These are phyloP conservation scores for Marasmius tenuissimus DNA, from an alignment of 1,284 basidiomycete species.

Conservation along the genomic window DNA sequence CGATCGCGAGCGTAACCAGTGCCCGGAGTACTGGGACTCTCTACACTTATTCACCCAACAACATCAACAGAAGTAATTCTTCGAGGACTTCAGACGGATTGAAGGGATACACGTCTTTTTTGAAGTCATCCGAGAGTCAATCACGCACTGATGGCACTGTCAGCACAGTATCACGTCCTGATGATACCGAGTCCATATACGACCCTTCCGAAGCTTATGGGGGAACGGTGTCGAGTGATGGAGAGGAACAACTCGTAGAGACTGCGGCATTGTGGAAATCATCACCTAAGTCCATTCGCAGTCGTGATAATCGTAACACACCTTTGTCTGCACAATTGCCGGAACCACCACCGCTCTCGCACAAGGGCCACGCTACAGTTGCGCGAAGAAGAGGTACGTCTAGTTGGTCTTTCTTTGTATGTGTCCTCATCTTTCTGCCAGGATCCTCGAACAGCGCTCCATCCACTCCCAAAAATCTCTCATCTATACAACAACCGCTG, in stretches of 20 bases:
- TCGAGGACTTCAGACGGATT: neutral
- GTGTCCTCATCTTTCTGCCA: neutral
- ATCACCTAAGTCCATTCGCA: neutral
- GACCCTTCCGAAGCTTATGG: neutral
- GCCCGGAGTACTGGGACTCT: neutral
- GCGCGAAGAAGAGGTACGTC: neutral
- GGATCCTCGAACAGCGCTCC: neutral
- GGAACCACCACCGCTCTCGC: neutral
- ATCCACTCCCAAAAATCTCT: neutral
- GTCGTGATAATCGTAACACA: neutral
- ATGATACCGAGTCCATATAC: neutral
- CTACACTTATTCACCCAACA: neutral
- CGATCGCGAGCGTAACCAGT: slow-evolving; percentile 4
- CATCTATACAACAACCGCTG: neutral
- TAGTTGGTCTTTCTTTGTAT: neutral
- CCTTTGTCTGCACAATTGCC: slow-evolving; percentile 1
- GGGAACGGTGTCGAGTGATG: neutral
- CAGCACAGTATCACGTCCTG: neutral
- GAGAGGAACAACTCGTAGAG: neutral
- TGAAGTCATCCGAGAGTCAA: neutral
- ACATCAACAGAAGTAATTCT: neutral
- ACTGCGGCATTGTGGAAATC: neutral
- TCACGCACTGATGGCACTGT: neutral
- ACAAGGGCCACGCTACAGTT: neutral
- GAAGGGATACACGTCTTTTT: neutral